These are phyloP conservation scores for Scutellaria barbata DNA, from an alignment of 257 asterid genomes.

Conservation along the genomic window DNA sequence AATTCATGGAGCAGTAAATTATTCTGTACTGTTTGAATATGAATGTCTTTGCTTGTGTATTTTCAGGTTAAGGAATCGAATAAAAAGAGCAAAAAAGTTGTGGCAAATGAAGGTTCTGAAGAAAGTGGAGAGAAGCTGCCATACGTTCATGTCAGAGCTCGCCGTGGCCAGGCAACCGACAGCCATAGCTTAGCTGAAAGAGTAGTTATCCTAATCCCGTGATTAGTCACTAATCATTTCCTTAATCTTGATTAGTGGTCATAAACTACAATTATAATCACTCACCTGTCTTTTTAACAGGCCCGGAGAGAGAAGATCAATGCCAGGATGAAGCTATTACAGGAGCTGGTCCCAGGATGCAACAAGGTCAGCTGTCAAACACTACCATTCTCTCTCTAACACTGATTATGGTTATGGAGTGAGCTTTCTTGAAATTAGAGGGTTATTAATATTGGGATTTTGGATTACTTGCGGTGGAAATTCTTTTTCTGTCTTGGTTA, in stretches of 20 bases:
- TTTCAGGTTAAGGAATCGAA: slow-evolving; percentile 62
- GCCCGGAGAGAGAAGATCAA: slow-evolving; percentile 99
- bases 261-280: slow-evolving; percentile 29
- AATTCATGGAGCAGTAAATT: not conserved
- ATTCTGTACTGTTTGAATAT: slow-evolving; percentile 1
- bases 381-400: slow-evolving; percentile 33
- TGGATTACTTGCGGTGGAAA: slow-evolving; percentile 34
- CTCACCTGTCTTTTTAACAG: slow-evolving; percentile 48
- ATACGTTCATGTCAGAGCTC: slow-evolving; percentile 93
- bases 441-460: slow-evolving; percentile 21
- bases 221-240: slow-evolving; percentile 31
- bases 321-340: slow-evolving; percentile 95
- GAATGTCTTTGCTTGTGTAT: not conserved
- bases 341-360: slow-evolving; percentile 99
- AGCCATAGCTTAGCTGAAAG: slow-evolving; percentile 99
- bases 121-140: slow-evolving; percentile 80
- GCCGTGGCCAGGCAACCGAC: slow-evolving; percentile 98
- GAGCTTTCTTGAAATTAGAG: slow-evolving; percentile 26
- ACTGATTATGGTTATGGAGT: slow-evolving; percentile 29
- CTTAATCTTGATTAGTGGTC: slow-evolving; percentile 35
- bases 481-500: slow-evolving; percentile 31
- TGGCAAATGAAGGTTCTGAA: slow-evolving; percentile 47
- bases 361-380: slow-evolving; percentile 79
- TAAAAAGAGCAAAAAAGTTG: slow-evolving; percentile 67
- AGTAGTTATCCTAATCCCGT: slow-evolving; percentile 48